Conservation (phyloP, 2,329 filamentous ascomycete genomes). For the Xylariaceae sp. region DNA sequence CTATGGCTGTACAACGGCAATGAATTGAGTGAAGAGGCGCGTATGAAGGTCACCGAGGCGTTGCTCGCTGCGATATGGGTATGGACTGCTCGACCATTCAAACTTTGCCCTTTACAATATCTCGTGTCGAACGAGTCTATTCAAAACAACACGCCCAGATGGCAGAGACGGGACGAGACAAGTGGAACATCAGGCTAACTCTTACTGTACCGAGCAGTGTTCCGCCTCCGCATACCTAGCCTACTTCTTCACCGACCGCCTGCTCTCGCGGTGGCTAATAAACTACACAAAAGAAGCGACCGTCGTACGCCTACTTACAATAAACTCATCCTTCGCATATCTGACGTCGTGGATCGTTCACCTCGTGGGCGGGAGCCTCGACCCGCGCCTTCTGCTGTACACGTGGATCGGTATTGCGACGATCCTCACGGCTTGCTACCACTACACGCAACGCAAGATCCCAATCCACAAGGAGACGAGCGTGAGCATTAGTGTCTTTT, state of each 20-base stretch:
- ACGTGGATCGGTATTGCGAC: conserved; percentile 77
- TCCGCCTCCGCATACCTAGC: conserved; percentile 72
- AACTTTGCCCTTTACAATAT: not conserved
- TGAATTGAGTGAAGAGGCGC: conserved; percentile 40
- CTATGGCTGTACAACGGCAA: conserved; percentile 27
- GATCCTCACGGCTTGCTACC: conserved; percentile 69
- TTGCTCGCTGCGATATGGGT: conserved; percentile 16
- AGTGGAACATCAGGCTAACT: not conserved
- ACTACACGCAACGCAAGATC: conserved; percentile 72
- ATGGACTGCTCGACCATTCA: conserved; percentile 1
- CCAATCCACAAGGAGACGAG: conserved; percentile 76
- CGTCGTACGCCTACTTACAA: conserved; percentile 72
- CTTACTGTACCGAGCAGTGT: conserved; percentile 47
- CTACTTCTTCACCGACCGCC: conserved; percentile 79
- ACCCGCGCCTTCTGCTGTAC: conserved; percentile 67
- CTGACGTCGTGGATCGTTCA: conserved; percentile 69
- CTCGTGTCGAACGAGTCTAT: not conserved
- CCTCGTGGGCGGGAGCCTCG: conserved; percentile 64
- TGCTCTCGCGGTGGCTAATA: conserved; percentile 82
- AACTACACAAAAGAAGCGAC: conserved; percentile 80
- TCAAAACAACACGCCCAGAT: not conserved
- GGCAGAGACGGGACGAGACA: conserved; percentile 2
- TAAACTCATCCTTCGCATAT: conserved; percentile 71
- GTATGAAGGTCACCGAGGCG: conserved; percentile 53
- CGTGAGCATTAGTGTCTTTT: conserved; percentile 73